phyloP scores from a whole-genome alignment of 371 early-diverging fungal species.

The Syncephalastrum sp. region DNA sequence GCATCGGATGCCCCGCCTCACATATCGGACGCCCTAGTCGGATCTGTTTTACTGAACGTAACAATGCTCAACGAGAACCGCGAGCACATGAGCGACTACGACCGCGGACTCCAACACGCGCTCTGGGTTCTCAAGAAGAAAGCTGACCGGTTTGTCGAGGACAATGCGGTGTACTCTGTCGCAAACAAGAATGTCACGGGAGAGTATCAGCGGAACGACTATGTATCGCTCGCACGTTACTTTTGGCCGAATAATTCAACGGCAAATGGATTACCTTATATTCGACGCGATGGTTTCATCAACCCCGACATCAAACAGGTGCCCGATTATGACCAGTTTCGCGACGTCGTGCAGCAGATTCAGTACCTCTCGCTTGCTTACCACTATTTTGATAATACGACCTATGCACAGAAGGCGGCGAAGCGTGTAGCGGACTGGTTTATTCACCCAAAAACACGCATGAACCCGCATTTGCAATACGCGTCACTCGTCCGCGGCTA shows the following conservation, averaged over 20 bases:
- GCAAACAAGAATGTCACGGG: conserved; percentile 31
- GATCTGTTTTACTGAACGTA: background rate
- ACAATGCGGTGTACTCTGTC: conserved; percentile 45
- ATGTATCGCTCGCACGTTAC: conserved; percentile 52
- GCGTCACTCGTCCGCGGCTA: conserved; percentile 46
- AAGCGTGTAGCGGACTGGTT: conserved; percentile 50
- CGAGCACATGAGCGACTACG: conserved; percentile 21
- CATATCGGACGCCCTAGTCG: conserved; percentile 10
- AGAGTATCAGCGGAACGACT: conserved; percentile 47
- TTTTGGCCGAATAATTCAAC: conserved; percentile 46
- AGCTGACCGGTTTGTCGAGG: conserved; percentile 20
- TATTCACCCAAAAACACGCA: conserved; percentile 45
- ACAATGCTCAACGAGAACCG: conserved; percentile 15
- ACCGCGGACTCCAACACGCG: conserved; percentile 24
- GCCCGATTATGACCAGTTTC: conserved; percentile 39
- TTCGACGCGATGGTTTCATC: conserved; percentile 42
- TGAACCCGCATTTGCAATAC: conserved; percentile 59
- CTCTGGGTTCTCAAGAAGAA: conserved; percentile 27
- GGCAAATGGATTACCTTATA: conserved; percentile 46
- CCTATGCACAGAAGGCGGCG: conserved; percentile 40
- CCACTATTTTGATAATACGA: conserved; percentile 49
- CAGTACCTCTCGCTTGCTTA: conserved; percentile 50
- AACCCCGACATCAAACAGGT: conserved; percentile 51
- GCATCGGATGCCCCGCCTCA: conserved; percentile 14
- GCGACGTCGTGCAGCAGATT: conserved; percentile 41